These are phyloP conservation scores for Pseudogymnoascus sp. DNA, from an alignment of 2,329 filamentous ascomycete genomes.

Conservation along the genomic window DNA sequence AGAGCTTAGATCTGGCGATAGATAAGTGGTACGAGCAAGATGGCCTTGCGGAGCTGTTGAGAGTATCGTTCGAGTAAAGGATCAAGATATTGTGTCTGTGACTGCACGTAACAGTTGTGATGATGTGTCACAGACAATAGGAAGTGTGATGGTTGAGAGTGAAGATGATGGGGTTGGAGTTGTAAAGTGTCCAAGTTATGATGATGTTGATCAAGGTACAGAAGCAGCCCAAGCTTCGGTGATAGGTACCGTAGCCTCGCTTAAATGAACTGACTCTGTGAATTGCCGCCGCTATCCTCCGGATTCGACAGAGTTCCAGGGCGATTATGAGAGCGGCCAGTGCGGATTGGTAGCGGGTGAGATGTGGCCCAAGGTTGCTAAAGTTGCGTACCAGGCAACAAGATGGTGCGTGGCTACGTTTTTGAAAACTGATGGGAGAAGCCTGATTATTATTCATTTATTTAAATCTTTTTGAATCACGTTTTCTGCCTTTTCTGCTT, in stretches of 20 bases:
- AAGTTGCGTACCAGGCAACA: not conserved
- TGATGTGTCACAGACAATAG: conserved; percentile 1
- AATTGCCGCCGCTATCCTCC: conserved; percentile 5
- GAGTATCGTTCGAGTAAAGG: not conserved
- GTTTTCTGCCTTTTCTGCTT: not conserved
- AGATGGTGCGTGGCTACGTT: conserved; percentile 3
- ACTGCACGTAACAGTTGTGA: conserved; percentile 7
- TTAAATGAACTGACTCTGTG: conserved; percentile 5
- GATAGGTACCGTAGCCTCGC: conserved; percentile 8
- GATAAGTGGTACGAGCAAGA: conserved; percentile 10
- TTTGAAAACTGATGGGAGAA: not conserved
- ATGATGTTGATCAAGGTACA: conserved; percentile 8
- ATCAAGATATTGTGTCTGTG: not conserved
- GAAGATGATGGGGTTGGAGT: not conserved
- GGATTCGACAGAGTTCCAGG: conserved; percentile 9
- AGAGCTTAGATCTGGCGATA: conserved; percentile 7
- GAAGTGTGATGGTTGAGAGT: conserved; percentile 1
- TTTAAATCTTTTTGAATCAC: not conserved
- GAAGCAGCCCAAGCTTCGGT: conserved; percentile 5
- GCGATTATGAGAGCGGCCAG: conserved; percentile 12
- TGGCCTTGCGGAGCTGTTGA: not conserved
- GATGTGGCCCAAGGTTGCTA: not conserved
- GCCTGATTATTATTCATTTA: not conserved
- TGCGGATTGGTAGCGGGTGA: not conserved
- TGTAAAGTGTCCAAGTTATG: conserved; percentile 8